phyloP scores from a whole-genome alignment of 257 asterid species.

The Salvia hispanica region DNA sequence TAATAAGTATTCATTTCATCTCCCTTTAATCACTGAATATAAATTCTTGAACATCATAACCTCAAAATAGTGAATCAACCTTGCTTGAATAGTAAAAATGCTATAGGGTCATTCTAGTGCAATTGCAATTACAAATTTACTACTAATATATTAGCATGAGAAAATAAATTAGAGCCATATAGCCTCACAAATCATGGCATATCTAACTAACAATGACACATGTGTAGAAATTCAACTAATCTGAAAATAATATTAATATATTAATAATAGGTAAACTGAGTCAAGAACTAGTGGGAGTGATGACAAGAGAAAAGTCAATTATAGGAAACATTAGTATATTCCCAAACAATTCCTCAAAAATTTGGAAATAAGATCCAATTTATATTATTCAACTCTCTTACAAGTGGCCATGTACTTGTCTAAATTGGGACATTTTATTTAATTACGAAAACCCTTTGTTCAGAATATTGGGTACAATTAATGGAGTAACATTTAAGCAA shows the following conservation, averaged over 20 bases:
- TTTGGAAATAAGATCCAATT: slow-evolving; percentile 28
- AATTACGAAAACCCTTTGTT: neutral
- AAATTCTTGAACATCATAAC: neutral
- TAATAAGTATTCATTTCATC: too few relatives aligned
- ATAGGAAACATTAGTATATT: slow-evolving; percentile 31
- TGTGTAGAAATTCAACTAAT: neutral
- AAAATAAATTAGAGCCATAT: neutral
- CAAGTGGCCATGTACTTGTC: slow-evolving; percentile 16
- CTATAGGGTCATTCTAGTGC: too few relatives aligned
- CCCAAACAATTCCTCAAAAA: slow-evolving; percentile 25
- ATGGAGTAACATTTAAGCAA: neutral
- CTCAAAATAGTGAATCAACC: neutral
- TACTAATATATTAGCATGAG: too few relatives aligned
- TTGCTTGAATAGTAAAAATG: too few relatives aligned
- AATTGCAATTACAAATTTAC: too few relatives aligned
- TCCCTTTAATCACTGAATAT: too few relatives aligned
- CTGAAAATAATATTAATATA: slow-evolving; percentile 4
- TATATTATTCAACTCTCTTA: slow-evolving; percentile 19
- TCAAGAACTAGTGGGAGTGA: slow-evolving; percentile 20
- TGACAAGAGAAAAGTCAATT: slow-evolving; percentile 36
- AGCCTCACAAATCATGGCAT: slow-evolving; percentile 31
- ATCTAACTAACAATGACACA: neutral
- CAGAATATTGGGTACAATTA: slow-evolving; percentile 17
- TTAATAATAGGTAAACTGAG: slow-evolving; percentile 1
- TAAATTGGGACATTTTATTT: neutral